Base-by-base conservation (phyloP, 1,284 basidiomycete species). In the Apiotrichum gracile region DNA sequence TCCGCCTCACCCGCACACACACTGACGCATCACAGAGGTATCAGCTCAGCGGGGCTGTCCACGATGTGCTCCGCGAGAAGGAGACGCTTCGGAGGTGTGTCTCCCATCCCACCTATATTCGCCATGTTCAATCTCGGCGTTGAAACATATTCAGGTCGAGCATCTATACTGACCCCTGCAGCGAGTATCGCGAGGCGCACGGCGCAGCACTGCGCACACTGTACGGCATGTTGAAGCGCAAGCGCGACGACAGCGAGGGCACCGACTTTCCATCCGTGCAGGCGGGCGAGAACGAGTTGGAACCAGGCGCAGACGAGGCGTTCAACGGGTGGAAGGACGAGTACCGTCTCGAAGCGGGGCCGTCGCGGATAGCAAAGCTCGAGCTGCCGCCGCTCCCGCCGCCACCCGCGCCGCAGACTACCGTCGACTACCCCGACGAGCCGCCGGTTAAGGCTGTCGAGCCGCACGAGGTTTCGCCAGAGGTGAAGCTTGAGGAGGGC, bases 381-480 rank as follows among this genome's bases (percentile, higher is more conserved):
- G 24, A 9, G 3, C 37, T 73, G n/a, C 69, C 71, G 2, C 13
- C 46, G 4, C 27, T 70, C 14, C 68, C 71, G 1, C 60, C 63
- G 1, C 39, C 62, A 4, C 68, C 69, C 5, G 65, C 71, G 13
- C 68, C 69, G 12, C 39, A 53, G 1, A 60, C 57, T 7, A 50
- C 61, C 1, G 65, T 65, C 13, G 61, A 64, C 37, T 70, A 69
- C 47, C 69, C 70, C 3, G 66, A 70, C 47, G 70, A 71, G 45
- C 47, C 60, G 13, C 37, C 49, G 5, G 51, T 56, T 14, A 31
- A 46, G 24, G 34, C 47, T 7, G 47, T 42, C 5, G 47, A 22
- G 10, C 47, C 52, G 13, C 25, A 19, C 31, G 39, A 27, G 4
- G 22, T 13, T 3, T 29, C 16, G 14, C 4, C 24, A 27, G 27